phyloP scores from a whole-genome alignment of 345 rosid genomes.

The Camelina hispida region DNA sequence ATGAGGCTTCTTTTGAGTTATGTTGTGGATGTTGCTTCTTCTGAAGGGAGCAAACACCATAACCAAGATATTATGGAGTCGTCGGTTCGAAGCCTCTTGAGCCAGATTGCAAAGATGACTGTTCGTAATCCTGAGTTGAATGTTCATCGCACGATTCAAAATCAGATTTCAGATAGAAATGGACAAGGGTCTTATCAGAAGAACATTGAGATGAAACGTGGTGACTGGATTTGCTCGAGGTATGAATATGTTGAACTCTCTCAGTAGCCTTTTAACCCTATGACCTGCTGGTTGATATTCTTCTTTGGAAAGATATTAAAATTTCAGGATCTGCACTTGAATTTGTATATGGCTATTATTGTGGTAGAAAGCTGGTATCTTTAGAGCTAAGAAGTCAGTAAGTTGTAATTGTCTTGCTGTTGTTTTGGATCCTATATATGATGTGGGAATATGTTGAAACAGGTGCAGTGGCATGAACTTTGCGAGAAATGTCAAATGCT shows the following conservation, averaged over 20 bases:
- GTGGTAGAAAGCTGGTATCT: not conserved
- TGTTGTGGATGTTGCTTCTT: conserved; percentile 52
- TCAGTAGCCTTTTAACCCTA: not conserved
- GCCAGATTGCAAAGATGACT: conserved; percentile 62
- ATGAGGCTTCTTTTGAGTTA: conserved; percentile 79
- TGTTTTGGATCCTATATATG: conserved; percentile 21
- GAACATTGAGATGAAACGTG: conserved; percentile 79
- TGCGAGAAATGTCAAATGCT: conserved; percentile 86
- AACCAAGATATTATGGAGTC: conserved; percentile 55
- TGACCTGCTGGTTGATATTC: not conserved
- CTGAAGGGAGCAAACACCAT: conserved; percentile 41
- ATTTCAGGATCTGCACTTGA: conserved; percentile 6
- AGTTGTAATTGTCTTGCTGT: not conserved
- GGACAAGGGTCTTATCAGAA: conserved; percentile 55
- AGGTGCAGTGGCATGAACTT: conserved; percentile 96
- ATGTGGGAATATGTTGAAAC: conserved; percentile 44
- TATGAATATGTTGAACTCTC: conserved; percentile 24
- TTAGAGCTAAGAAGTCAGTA: conserved; percentile 13
- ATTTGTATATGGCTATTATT: not conserved
- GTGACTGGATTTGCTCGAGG: conserved; percentile 96
- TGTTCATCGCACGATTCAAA: conserved; percentile 42
- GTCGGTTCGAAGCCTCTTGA: conserved; percentile 65
- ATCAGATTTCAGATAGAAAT: conserved; percentile 52
- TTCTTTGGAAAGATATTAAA: not conserved
- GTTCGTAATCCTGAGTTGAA: conserved; percentile 39